A percentile compares a stretch with the other conserved stretches of the same genome.
phyloP scores from a whole-genome alignment of 768 basidiomycete genomes.

The Boletus vermiculosoides region DNA sequence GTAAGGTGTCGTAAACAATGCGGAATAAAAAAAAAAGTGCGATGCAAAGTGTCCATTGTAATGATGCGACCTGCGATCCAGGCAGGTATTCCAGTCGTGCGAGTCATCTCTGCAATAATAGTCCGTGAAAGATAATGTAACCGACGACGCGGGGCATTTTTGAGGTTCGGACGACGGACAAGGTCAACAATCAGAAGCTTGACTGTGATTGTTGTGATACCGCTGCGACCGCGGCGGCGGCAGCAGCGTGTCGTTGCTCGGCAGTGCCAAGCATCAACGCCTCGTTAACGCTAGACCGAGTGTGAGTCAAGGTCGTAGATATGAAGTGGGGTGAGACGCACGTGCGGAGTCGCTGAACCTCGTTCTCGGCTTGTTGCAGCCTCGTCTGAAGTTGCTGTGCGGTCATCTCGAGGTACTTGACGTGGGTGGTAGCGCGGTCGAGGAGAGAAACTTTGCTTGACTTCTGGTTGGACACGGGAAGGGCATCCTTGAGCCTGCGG shows the following conservation, averaged over 20 bases:
- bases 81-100: constrained; percentile 52
- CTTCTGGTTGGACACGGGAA: constrained; percentile 90
- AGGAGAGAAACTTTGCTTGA: constrained; percentile 89
- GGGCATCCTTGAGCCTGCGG: constrained; percentile 83
- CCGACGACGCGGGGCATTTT: constrained; percentile 31
- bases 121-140: constrained; percentile 39
- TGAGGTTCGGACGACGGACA: constrained; percentile 13
- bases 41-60: constrained; percentile 43
- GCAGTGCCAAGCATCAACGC: constrained; percentile 84
- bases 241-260: constrained; percentile 63
- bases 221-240: constrained; percentile 55
- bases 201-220: constrained; percentile 43
- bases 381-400: constrained; percentile 72
- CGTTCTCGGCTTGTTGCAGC: constrained; percentile 74
- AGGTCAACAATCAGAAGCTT: constrained; percentile 44
- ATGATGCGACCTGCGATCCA: constrained; percentile 59
- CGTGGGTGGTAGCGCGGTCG: constrained; percentile 85
- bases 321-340: constrained; percentile 23
- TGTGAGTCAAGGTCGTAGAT: not conserved
- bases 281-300: constrained; percentile 65
- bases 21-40: constrained; percentile 39
- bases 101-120: constrained; percentile 39
- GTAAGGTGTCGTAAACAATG: constrained; percentile 40
- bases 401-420: constrained; percentile 82
- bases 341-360: constrained; percentile 76